phyloP scores from a whole-genome alignment of 2,329 filamentous ascomycete species.

The Lasiodiplodia sp. region DNA sequence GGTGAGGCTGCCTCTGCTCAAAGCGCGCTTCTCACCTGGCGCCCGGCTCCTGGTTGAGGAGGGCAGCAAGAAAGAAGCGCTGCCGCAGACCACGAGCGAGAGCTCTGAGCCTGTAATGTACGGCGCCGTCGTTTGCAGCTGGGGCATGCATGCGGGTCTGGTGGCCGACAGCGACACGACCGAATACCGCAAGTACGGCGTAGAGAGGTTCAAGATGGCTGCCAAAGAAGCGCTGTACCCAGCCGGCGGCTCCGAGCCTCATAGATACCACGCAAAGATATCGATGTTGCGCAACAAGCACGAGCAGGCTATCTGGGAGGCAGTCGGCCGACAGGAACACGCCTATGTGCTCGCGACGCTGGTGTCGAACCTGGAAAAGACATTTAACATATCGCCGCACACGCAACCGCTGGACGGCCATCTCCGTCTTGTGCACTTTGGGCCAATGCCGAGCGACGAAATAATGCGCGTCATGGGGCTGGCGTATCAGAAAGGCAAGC shows the following conservation, averaged over 20 bases:
- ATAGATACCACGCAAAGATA: conserved; percentile 64
- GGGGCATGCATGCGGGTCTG: conserved; percentile 87
- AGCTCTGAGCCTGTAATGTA: conserved; percentile 52
- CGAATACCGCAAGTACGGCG: conserved; percentile 78
- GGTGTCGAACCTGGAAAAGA: conserved; percentile 81
- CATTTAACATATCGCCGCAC: conserved; percentile 80
- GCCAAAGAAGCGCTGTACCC: conserved; percentile 76
- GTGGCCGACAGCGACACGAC: conserved; percentile 91
- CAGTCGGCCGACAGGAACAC: conserved; percentile 60
- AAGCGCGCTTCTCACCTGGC: conserved; percentile 53
- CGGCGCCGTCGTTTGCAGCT: conserved; percentile 86
- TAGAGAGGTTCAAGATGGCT: conserved; percentile 82
- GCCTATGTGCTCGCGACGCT: conserved; percentile 79
- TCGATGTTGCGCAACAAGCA: conserved; percentile 45
- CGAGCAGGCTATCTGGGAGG: conserved; percentile 37
- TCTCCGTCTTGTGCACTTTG: conserved; percentile 78
- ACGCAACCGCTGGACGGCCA: conserved; percentile 74
- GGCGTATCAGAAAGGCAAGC: conserved; percentile 64
- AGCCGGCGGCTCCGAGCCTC: conserved; percentile 58
- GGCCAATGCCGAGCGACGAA: conserved; percentile 67
- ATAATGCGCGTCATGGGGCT: conserved; percentile 79
- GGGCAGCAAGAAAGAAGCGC: conserved; percentile 50
- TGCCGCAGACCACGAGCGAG: conserved; percentile 40
- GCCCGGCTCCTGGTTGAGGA: conserved; percentile 53
- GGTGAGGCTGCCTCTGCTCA: conserved; percentile 52